Evolutionary conservation across 352 stramenopile genomes (phyloP).

Genomic region (Thraustochytrium striatum): DNA sequence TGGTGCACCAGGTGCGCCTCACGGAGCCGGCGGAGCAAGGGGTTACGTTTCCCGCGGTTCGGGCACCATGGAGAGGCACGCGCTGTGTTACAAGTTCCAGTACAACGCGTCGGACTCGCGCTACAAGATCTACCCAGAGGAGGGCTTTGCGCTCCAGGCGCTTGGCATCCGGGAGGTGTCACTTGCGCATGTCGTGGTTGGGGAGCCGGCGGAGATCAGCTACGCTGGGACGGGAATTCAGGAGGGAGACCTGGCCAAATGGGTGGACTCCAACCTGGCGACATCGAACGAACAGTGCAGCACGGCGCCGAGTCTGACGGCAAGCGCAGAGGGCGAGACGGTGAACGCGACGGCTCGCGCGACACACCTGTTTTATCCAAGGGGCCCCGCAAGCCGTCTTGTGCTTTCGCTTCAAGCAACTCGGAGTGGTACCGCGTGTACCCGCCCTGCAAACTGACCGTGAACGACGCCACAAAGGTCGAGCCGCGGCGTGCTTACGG

Average conservation of each 20-base stretch:
- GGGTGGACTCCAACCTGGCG: neutral
- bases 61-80: neutral
- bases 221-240: neutral
- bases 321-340: neutral
- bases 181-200: neutral
- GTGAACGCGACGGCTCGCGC: neutral
- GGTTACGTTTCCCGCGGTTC: neutral
- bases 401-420: slow-evolving; percentile 3
- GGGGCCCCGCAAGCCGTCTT: neutral
- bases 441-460: too few species aligned
- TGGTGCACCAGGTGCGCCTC: neutral
- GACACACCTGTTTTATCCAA: neutral
- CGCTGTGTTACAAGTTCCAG: neutral
- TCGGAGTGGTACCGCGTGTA: slow-evolving; percentile 10
- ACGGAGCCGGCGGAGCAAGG: neutral
- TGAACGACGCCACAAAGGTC: too few species aligned
- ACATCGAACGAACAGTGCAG: neutral
- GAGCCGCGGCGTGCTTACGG: too few species aligned
- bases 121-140: neutral
- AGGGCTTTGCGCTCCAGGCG: neutral
- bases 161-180: neutral
- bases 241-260: slow-evolving; percentile 14
- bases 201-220: neutral
- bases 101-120: neutral
- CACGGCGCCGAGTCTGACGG: neutral